phyloP scores from a whole-genome alignment of 2,329 filamentous ascomycete species.

The Cadophora sp. region DNA sequence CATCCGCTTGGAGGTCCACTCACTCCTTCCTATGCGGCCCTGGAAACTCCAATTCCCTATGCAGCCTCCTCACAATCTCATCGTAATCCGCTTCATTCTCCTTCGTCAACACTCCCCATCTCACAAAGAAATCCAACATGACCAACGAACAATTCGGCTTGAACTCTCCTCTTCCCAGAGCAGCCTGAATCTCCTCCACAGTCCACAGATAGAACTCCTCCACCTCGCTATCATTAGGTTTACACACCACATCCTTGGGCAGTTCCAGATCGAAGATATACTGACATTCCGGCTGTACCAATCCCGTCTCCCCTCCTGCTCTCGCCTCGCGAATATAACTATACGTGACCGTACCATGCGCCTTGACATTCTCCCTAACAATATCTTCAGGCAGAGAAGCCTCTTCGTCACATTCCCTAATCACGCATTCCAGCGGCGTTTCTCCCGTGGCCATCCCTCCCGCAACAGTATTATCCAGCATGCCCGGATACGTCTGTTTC shows the following conservation, averaged over 20 bases:
- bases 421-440: slow-evolving; percentile 77
- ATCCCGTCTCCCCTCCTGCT: slow-evolving; percentile 79
- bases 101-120: slow-evolving; percentile 79
- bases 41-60: slow-evolving; percentile 82
- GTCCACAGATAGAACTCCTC: slow-evolving; percentile 81
- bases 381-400: slow-evolving; percentile 77
- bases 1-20: not conserved
- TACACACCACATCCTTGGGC: slow-evolving; percentile 68
- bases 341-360: slow-evolving; percentile 80
- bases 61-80: slow-evolving; percentile 77
- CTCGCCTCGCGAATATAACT: slow-evolving; percentile 78
- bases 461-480: slow-evolving; percentile 94
- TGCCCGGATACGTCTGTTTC: slow-evolving; percentile 89
- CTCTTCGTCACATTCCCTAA: slow-evolving; percentile 89
- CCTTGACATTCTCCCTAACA: slow-evolving; percentile 64
- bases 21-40: slow-evolving; percentile 57
- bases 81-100: slow-evolving; percentile 82
- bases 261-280: slow-evolving; percentile 91
- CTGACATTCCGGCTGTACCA: slow-evolving; percentile 90
- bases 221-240: slow-evolving; percentile 88
- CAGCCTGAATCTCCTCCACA: slow-evolving; percentile 75
- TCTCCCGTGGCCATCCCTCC: slow-evolving; percentile 83
- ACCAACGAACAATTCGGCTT: slow-evolving; percentile 93
- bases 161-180: slow-evolving; percentile 76
- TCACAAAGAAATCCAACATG: slow-evolving; percentile 87